Conservation (phyloP, 148 eudicot genomes). For the Rheum nobile region DNA sequence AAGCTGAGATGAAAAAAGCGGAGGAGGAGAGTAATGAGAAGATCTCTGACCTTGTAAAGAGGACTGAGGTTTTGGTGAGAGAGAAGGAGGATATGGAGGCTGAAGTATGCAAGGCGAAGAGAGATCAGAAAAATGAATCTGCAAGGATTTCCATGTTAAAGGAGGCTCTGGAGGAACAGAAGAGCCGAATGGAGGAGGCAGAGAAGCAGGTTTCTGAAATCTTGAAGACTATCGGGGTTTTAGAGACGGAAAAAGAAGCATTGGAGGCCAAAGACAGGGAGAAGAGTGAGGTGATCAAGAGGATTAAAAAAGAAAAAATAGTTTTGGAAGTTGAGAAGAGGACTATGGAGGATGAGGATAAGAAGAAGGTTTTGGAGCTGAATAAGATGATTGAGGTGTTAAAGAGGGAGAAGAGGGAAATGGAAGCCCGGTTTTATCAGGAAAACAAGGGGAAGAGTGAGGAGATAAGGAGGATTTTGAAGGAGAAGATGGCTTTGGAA, state of each 20-base stretch:
- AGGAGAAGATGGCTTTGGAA: constrained; percentile 1
- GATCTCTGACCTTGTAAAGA: not conserved
- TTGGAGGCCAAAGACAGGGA: not conserved
- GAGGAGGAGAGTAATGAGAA: not conserved
- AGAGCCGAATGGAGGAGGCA: not conserved
- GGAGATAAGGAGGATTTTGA: not conserved
- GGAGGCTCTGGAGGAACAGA: not conserved
- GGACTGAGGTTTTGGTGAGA: not conserved
- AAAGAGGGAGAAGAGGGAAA: not conserved
- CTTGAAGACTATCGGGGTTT: not conserved
- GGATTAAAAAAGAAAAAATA: not conserved
- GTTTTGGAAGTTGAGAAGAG: not conserved
- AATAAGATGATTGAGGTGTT: not conserved
- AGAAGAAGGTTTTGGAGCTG: not conserved
- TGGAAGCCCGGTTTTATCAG: not conserved
- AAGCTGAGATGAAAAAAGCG: not conserved
- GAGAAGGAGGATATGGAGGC: not conserved
- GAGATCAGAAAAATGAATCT: not conserved
- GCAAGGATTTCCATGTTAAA: not conserved
- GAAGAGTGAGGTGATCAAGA: not conserved
- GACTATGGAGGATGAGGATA: not conserved
- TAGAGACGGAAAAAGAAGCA: not conserved
- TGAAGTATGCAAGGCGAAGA: not conserved
- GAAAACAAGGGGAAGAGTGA: not conserved
- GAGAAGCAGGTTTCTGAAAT: not conserved